Evolutionary conservation across 2,329 filamentous ascomycete species (phyloP).

Genomic region (Aspergillus fructus): DNA sequence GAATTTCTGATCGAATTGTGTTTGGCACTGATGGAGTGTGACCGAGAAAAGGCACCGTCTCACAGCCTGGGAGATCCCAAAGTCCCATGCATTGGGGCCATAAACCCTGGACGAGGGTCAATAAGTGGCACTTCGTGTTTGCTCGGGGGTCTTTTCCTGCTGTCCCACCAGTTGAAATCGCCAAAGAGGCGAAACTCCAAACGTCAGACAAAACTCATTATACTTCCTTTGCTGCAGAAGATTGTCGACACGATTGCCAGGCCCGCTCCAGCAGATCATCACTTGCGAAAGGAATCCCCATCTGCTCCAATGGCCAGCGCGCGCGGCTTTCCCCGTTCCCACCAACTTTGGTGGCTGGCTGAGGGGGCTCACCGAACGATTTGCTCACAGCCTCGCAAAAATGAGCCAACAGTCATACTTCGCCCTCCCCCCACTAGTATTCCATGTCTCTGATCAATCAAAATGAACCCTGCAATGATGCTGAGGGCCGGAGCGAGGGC

Average conservation of each 20-base stretch:
- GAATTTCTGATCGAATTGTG: background rate
- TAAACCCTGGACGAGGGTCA: background rate
- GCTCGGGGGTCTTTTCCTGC: background rate
- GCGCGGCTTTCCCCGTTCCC: background rate
- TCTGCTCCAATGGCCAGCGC: too few species aligned
- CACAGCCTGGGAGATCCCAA: background rate
- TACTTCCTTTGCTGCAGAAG: conserved; percentile 5
- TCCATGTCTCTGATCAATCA: background rate
- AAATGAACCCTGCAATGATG: background rate
- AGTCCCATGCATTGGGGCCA: background rate
- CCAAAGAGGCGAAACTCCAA: background rate
- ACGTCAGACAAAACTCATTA: background rate
- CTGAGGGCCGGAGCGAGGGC: too few species aligned
- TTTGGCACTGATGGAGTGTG: background rate
- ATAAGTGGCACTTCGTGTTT: background rate
- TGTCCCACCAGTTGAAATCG: background rate
- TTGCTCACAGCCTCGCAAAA: background rate
- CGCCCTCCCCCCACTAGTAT: background rate
- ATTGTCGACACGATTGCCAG: conserved; percentile 12
- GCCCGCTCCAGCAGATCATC: background rate
- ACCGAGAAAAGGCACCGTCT: background rate
- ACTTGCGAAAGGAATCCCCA: background rate
- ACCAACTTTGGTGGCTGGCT: conserved; percentile 6
- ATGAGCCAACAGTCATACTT: background rate
- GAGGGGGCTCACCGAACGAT: conserved; percentile 3